Conservation (phyloP, 257 asterid species). For the Primulina eburnea region DNA sequence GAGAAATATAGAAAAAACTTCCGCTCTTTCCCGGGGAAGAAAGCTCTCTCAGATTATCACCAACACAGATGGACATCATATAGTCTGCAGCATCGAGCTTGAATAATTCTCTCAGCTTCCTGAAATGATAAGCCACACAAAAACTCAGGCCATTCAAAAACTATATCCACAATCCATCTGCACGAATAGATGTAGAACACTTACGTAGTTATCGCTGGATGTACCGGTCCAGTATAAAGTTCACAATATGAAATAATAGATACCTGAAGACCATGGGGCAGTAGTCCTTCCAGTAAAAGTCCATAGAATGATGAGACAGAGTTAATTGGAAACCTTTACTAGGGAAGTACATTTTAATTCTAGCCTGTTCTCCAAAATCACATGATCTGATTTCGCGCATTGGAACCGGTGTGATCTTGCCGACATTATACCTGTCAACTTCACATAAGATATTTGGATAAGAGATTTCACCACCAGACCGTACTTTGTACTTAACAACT, state of each 20-base stretch:
- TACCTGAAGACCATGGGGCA: slow-evolving; percentile 99
- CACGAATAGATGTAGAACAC: background rate
- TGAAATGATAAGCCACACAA: slow-evolving; percentile 40
- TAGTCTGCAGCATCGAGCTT: slow-evolving; percentile 90
- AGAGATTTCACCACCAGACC: slow-evolving; percentile 25
- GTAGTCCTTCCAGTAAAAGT: slow-evolving; percentile 94
- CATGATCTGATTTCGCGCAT: slow-evolving; percentile 83
- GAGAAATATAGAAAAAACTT: slow-evolving; percentile 82
- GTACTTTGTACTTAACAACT: background rate
- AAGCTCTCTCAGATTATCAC: slow-evolving; percentile 82
- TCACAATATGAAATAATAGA: slow-evolving; percentile 18
- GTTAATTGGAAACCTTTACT: too few species aligned
- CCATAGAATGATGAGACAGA: slow-evolving; percentile 80
- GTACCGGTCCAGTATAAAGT: background rate
- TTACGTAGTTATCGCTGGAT: background rate
- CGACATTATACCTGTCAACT: slow-evolving; percentile 91
- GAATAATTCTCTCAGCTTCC: slow-evolving; percentile 94
- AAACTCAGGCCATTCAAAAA: slow-evolving; percentile 23
- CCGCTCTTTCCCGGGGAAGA: slow-evolving; percentile 98
- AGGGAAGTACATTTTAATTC: slow-evolving; percentile 90
- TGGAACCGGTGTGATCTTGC: slow-evolving; percentile 93
- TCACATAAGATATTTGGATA: slow-evolving; percentile 40
- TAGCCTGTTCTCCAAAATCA: slow-evolving; percentile 86
- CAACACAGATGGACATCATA: slow-evolving; percentile 98
- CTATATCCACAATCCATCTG: background rate